Conservation (phyloP, 805 yeast genomes). For the Ogataea kodamae region DNA sequence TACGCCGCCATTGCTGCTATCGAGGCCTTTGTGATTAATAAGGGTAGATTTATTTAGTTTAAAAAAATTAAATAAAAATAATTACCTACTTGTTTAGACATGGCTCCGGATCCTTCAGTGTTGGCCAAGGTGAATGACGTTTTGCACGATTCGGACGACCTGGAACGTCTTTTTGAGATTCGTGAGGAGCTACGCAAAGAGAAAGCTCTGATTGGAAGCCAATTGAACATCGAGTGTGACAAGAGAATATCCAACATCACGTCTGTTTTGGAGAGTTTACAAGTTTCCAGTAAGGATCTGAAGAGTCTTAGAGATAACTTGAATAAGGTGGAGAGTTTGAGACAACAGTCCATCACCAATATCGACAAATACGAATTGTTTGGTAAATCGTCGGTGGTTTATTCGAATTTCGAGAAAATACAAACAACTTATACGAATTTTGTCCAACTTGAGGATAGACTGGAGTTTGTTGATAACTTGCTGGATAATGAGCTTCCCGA, state of each 20-base stretch:
- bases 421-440: conserved; percentile 63
- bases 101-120: conserved; percentile 17
- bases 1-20: conserved; percentile 95
- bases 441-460: conserved; percentile 47
- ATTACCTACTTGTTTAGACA: conserved; percentile 4
- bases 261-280: conserved; percentile 24
- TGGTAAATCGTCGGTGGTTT: conserved; percentile 59
- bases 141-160: conserved; percentile 39
- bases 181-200: conserved; percentile 62
- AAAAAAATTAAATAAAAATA: background rate
- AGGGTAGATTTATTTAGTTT: conserved; percentile 42
- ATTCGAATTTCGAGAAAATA: conserved; percentile 70
- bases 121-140: conserved; percentile 25
- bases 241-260: conserved; percentile 38
- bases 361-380: conserved; percentile 69
- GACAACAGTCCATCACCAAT: conserved; percentile 47
- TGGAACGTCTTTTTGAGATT: conserved; percentile 49
- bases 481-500: conserved; percentile 43
- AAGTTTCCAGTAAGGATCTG: conserved; percentile 41
- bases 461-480: conserved; percentile 48
- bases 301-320: conserved; percentile 42
- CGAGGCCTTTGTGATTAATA: conserved; percentile 84
- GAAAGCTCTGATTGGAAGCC: conserved; percentile 70
- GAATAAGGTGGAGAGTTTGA: conserved; percentile 33
- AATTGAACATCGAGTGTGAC: conserved; percentile 62